phyloP scores from a whole-genome alignment of 306 rosid species.

The Pueraria montana region DNA sequence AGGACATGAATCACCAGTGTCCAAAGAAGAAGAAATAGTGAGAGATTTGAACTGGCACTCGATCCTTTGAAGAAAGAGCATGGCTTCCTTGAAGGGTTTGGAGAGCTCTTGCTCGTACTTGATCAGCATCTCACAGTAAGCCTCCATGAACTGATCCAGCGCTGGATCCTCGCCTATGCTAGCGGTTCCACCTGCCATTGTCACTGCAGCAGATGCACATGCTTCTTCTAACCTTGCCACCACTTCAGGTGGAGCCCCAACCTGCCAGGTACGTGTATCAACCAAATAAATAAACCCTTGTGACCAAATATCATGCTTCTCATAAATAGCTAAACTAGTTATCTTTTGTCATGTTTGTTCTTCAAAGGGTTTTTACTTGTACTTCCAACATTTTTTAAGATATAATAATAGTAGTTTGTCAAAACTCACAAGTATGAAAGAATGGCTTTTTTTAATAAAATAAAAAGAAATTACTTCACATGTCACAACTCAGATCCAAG shows the following conservation, averaged over 20 bases:
- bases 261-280: constrained; percentile 47
- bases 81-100: constrained; percentile 89
- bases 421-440: background rate
- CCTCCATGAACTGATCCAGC: constrained; percentile 95
- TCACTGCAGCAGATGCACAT: constrained; percentile 62
- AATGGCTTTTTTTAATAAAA: background rate
- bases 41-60: constrained; percentile 83
- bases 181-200: constrained; percentile 23
- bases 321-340: background rate
- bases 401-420: constrained; percentile 14
- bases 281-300: background rate
- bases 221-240: constrained; percentile 78
- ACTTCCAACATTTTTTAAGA: background rate
- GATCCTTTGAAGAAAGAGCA: constrained; percentile 76
- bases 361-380: constrained; percentile 17
- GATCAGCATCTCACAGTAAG: constrained; percentile 90
- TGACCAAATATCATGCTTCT: background rate
- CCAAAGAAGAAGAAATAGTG: constrained; percentile 60
- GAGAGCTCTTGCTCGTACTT: constrained; percentile 89
- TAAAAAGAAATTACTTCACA: constrained; percentile 13
- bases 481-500: constrained; percentile 46
- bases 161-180: constrained; percentile 65
- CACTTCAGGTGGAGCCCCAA: constrained; percentile 91
- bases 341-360: background rate
- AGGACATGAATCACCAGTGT: constrained; percentile 56